Base-by-base conservation (phyloP, 2,329 filamentous ascomycete species). In the Pestalotiopsis sp. region DNA sequence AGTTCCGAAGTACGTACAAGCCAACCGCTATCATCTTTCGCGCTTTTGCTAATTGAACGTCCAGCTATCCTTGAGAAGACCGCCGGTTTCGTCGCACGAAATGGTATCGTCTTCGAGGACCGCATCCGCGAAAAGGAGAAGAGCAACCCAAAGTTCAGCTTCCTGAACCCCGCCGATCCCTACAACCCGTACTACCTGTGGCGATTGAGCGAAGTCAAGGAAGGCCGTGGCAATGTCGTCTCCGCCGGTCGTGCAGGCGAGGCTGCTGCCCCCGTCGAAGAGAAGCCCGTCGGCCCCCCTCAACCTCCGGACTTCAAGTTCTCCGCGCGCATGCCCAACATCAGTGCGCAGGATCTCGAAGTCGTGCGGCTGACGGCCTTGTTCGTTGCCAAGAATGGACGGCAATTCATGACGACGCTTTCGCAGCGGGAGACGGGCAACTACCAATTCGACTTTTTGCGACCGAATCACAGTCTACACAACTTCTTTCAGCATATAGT, bases 321-420 rank as follows among this genome's bases (percentile, higher is more conserved):
- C 83, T 97, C 94, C 68, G 95, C 96, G 74, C 92, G 95, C 78
- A 97, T 98, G 93, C 96, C 96, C 68, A 95, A 95, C 74, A 97
- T 99, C 83, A 97, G 92, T 81, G 94, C 97, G 72, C 93, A 97
- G 80, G 96, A 99, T 85, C 83, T 98, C 71, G 89, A 91, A 74
- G 85, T 91, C 64, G 85, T 92, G 68, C 86, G 88, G 68, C 82
- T 97, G 77, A 97, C 95, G 45, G 96, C 96, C 23, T 85, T 97
- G 31, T 98, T 96, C 80, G 94, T 95, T 64, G 96, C 96, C 66
- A 95, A 95, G 81, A 95, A 97, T 76, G 96, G 96, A 14, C 91
- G 95, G 70, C 91, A 92, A 70, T 99, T 96, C 82, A 93, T 97
- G 89, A 98, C 94, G 25, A 89, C 92, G 67, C 84, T 99, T 71